Base-by-base conservation (phyloP, 2,329 filamentous ascomycete species). In the Aspergillus terreus region DNA sequence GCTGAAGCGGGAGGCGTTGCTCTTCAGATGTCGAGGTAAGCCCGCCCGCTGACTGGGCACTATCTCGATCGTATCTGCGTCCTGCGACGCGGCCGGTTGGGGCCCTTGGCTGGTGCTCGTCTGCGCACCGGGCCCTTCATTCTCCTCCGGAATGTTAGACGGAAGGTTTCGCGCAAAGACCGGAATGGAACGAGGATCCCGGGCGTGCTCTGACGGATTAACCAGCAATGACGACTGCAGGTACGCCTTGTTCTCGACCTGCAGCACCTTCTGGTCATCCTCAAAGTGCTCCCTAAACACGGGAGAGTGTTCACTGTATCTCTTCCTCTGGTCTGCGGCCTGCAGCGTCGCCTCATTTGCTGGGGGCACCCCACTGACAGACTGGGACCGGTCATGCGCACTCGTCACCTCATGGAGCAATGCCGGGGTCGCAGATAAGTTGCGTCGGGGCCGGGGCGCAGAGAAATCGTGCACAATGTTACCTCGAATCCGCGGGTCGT, bases 381-480 rank as follows among this genome's bases (percentile, higher is more conserved):
- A 10, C 30, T 36, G 54, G 2, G 56, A 56, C 10, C 50, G n/a
- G 49, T 62, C 58, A 10, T 59, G 53, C 17, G 50, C 44, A 40
- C 45, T 46, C 15, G 23, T 32, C n/a, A 48, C 54, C 35, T 61
- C 57, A 12, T 49, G 56, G 14, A 48, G 40, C 32, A 56, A 51
- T n/a, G 56, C 56, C 11, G 59, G 56, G 9, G 61, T 56, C 10
- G 58, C 55, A 7, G 66, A 68, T 11, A 70, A 50, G 55, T 71
- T 69, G 7, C 68, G 65, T 49, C 77, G 76, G 40, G 76, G 70
- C 47, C 82, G 73, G 5, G 83, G 83, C 4, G 79, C 81, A 45
- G 82, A 84, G 64, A 86, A 86, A 60, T 86, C 83, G 68, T 86
- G 83, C 1, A 86, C 76, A 19, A 82, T 78, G 45, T 80, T 83